phyloP scores from a whole-genome alignment of 306 rosid species.

The Trifolium dubium region DNA sequence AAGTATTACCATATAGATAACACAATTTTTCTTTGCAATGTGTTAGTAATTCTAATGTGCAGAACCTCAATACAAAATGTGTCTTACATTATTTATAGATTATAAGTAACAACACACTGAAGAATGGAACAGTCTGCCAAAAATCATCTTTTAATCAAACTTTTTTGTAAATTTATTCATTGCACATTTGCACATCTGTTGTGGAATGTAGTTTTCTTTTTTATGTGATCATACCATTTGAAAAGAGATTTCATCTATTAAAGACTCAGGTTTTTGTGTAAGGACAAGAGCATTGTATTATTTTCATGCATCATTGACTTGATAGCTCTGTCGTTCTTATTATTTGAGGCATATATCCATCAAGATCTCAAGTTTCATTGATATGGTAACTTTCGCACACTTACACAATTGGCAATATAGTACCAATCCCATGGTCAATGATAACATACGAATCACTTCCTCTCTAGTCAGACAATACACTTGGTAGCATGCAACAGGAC shows the following conservation, averaged over 20 bases:
- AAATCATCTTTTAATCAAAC: slow-evolving; percentile 82
- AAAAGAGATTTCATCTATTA: not conserved
- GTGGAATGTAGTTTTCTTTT: slow-evolving; percentile 18
- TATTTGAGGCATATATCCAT: not conserved
- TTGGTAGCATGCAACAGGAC: no score
- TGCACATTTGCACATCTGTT: not conserved
- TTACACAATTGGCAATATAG: no score
- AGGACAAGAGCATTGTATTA: not conserved
- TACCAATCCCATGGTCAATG: no score
- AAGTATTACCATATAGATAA: not conserved
- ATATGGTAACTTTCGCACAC: no score
- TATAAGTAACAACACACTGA: slow-evolving; percentile 45
- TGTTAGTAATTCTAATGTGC: slow-evolving; percentile 45
- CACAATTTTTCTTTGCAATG: not conserved
- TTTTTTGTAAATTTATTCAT: slow-evolving; percentile 34
- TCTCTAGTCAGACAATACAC: no score
- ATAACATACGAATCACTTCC: no score
- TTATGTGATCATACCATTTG: not conserved
- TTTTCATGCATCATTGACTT: slow-evolving; percentile 1
- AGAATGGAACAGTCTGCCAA: slow-evolving; percentile 59
- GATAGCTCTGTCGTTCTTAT: not conserved
- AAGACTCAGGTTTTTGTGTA: not conserved
- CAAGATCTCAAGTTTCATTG: no score
- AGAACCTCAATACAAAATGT: slow-evolving; percentile 27
- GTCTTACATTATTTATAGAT: slow-evolving; percentile 23